phyloP scores from a whole-genome alignment of 2,329 filamentous ascomycete species.

The Cadophora sp. region DNA sequence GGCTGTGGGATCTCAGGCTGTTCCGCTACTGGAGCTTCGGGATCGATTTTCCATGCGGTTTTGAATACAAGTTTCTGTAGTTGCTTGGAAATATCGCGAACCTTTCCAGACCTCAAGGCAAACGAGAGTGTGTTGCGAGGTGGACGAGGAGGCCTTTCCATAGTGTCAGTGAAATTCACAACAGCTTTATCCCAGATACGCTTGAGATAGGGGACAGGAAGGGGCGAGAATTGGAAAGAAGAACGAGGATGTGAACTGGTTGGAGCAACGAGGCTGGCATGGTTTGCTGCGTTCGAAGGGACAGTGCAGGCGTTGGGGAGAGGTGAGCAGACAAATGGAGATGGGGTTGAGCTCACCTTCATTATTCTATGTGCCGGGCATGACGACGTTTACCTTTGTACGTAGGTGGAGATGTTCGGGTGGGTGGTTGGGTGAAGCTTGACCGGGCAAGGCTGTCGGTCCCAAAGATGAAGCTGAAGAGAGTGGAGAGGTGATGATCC shows the following conservation, averaged over 20 bases:
- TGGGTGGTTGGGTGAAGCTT: not conserved
- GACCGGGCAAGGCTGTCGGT: slow-evolving; percentile 11
- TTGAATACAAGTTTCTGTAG: not conserved
- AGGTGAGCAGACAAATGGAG: not conserved
- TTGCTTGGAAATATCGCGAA: not conserved
- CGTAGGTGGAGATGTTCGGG: not conserved
- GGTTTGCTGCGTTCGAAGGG: not conserved
- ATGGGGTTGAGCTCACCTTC: not conserved
- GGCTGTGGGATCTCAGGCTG: not conserved
- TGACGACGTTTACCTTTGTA: not conserved
- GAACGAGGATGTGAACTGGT: not conserved
- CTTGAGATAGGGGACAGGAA: not conserved
- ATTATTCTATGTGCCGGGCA: slow-evolving; percentile 8
- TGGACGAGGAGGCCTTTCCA: not conserved
- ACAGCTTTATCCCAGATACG: not conserved
- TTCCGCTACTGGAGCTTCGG: not conserved
- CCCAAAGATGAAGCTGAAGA: slow-evolving; percentile 4
- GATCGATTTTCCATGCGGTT: not conserved
- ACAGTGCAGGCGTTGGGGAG: not conserved
- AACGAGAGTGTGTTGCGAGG: not conserved
- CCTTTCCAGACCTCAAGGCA: not conserved
- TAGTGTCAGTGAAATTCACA: slow-evolving; percentile 11
- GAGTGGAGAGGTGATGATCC: too few relatives aligned
- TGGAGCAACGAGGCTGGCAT: not conserved
- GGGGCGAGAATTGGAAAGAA: not conserved